Base-by-base conservation (phyloP, 1,284 basidiomycete species). In the Polyporus tsugae region DNA sequence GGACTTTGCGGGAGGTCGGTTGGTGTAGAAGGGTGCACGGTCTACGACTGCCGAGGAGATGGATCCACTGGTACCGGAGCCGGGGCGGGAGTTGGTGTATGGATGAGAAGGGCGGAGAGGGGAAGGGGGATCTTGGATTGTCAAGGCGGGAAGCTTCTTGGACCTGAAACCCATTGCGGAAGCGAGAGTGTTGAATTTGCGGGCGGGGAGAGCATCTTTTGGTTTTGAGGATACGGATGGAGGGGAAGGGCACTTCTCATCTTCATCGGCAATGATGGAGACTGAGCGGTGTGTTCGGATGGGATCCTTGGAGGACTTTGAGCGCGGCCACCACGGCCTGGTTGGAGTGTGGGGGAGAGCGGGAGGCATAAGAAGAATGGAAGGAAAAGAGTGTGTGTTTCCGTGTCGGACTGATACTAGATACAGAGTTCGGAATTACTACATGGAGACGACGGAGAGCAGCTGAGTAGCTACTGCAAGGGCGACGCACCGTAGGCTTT, bases 131-230 rank as follows among this genome's bases (percentile, higher is more conserved):
- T 86, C 83, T 71, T 87, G 84, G 70, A 89, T 87, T 62, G 87
- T 80, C 44, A 89, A 78, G 3, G 84, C 75, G 0, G 86, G 82
- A n/a, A 72, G 67, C 74, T 89, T 91, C 80, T 87, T 91, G 19
- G 86, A 80, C 77, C 87, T 91, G 75, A 90, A 82, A 63, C 90
- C 88, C 62, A 91, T 86, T 52, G 86, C 88, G 59, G 85, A 82
- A 17, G 86, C 86, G 52, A 92, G 77, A 2, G 86, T 83, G 70
- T 85, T 87, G 74, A 89, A 82, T 69, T 82, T 87, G 73, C 84
- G 82, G 60, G 72, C 57, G n/a, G 75, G 59, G 29, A 72, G 46
- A 46, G 65, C 65, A 59, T 78, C 76, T 66, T 74, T 77, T 41
- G 65, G 60, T 57, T 70, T 75, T 62, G 72, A 60, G 57, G 73